Percentiles rank a stretch among this genome's conserved stretches.
Evolutionary conservation across 2,329 filamentous ascomycete genomes (phyloP).

Genomic region (Pseudogymnoascus sp.): DNA sequence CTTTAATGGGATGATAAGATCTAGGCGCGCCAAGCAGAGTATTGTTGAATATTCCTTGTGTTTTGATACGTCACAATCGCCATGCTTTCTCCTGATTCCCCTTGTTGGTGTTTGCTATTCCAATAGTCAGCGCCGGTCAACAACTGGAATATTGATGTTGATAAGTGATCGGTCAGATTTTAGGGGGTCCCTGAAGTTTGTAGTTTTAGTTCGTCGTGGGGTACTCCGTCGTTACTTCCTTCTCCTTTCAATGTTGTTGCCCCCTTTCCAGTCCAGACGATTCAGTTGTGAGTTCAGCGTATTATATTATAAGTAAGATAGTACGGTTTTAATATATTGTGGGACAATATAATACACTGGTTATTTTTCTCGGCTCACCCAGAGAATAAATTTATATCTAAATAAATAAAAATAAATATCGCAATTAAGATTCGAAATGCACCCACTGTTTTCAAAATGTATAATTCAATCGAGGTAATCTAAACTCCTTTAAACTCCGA

Average conservation of each 20-base stretch:
- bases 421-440: too few relatives aligned
- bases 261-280: background rate
- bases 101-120: background rate
- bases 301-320: background rate
- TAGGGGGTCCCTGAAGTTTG: background rate
- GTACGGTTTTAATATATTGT: background rate
- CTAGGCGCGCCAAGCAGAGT: background rate
- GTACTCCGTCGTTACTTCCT: background rate
- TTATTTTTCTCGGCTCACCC: background rate
- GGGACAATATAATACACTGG: background rate
- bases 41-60: background rate
- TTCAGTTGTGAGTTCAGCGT: background rate
- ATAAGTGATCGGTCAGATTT: background rate
- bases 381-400: background rate
- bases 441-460: background rate
- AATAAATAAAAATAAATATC: too few relatives aligned
- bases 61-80: background rate
- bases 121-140: background rate
- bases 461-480: background rate
- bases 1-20: constrained; percentile 1
- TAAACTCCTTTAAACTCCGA: background rate
- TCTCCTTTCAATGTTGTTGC: background rate
- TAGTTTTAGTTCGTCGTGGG: background rate
- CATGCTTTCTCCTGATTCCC: background rate
- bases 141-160: background rate